Evolutionary conservation across 2,329 filamentous ascomycete genomes (phyloP), one percentile per base, ranked within the genome.

Genomic region (Thyridium curvatum): DNA sequence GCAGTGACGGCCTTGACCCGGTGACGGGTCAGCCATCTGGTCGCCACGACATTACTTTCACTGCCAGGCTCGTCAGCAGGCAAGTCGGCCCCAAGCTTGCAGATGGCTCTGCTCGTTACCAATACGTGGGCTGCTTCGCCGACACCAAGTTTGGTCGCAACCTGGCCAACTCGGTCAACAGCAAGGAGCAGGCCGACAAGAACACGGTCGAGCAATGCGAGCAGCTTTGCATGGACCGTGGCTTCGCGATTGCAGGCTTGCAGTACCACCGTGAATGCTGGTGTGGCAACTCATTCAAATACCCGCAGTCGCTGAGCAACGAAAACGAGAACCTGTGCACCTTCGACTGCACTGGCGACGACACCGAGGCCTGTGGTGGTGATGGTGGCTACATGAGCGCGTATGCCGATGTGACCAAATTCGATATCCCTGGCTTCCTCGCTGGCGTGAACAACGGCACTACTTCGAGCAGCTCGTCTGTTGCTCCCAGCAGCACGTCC

Each of bases 101-200:
- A 14, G 52, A 55, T 38, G 54, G 56, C 7, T 47, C 45, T 2
- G 51, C 52, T 5, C 44, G 51, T 14, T 60, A 58, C 41, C 49
- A 57, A 18, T 62, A 58, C 43, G 48, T 66, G 5, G 64, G 62
- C 14, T 68, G 64, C 38, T 66, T 65, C 44, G 16, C 38, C 12
- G 29, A 33, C 16, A 35, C 34, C 9, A 6, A 26, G 21, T 26
- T 26, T 26, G 21, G 21, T 10, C 21, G 21, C 21, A 26, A 26
- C 21, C 21, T 26, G 21, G 21, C 21, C 21, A 26, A 26, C 21
- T 26, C 21, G 21, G 21, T 26, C 21, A 26, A 26, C 21, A 34
- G 30, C 30, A 43, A 18, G 10, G 32, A 32, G 7, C 37, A 39
- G 21, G 37, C 37, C 32, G 31, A 31, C 32, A 37, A 37, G 26